phyloP scores from a whole-genome alignment of 768 basidiomycete species.

The Suillus luteus region DNA sequence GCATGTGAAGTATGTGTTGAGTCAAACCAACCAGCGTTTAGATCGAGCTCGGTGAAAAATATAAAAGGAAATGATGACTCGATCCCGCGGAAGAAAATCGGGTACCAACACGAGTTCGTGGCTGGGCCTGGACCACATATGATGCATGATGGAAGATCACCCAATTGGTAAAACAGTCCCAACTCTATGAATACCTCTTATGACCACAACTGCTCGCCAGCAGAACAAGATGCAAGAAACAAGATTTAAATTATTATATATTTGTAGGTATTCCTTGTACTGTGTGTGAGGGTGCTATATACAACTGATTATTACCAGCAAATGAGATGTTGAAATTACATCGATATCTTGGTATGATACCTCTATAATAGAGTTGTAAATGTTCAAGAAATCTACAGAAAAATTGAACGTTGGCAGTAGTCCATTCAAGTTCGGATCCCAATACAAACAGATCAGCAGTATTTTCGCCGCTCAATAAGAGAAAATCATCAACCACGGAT shows the following conservation, averaged over 20 bases:
- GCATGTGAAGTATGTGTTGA: too few species aligned
- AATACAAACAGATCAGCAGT: background rate
- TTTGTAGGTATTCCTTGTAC: background rate
- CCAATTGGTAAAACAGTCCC: background rate
- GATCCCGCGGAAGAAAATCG: too few species aligned
- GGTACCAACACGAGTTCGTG: too few species aligned
- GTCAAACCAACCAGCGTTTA: too few species aligned
- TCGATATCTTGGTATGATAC: conserved; percentile 2
- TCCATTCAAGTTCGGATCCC: background rate
- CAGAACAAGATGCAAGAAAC: background rate
- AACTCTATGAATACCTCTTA: background rate
- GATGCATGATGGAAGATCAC: background rate
- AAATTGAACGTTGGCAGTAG: background rate
- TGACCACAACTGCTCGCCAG: background rate
- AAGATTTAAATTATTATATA: background rate
- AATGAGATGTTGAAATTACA: background rate
- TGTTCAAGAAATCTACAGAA: background rate
- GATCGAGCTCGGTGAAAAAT: too few species aligned
- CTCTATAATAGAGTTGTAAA: background rate
- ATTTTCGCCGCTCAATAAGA: conserved; percentile 41
- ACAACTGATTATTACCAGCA: background rate
- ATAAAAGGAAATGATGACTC: too few species aligned
- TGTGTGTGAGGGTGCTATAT: background rate
- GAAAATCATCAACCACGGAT: conserved; percentile 90
- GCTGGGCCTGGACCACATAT: background rate